Conservation (phyloP, 768 basidiomycete genomes). For the Termitomyces sp. region DNA sequence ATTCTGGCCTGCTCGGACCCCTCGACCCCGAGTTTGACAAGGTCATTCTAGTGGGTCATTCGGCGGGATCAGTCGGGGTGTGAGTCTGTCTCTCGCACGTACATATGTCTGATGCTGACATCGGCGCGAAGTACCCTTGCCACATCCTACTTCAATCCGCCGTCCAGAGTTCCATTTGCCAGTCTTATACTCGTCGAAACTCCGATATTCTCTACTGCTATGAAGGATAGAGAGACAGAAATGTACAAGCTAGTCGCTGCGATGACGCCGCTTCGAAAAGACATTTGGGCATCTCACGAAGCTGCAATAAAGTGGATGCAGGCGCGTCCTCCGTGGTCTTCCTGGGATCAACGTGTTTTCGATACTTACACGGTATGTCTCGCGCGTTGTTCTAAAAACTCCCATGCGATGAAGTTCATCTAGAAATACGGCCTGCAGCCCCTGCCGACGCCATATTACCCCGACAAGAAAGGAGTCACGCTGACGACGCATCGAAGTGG, state of each 20-base stretch:
- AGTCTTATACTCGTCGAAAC: constrained; percentile 26
- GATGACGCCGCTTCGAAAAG: constrained; percentile 22
- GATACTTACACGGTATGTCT: constrained; percentile 22
- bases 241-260: constrained; percentile 24
- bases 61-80: constrained; percentile 29
- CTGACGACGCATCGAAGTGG: constrained; percentile 24
- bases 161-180: constrained; percentile 23
- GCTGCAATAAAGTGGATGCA: constrained; percentile 24
- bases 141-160: constrained; percentile 24
- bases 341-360: constrained; percentile 27
- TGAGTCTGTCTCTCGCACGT: constrained; percentile 10
- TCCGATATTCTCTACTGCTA: constrained; percentile 20
- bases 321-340: constrained; percentile 20
- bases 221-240: constrained; percentile 22
- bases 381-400: neutral
- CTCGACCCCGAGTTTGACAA: constrained; percentile 21
- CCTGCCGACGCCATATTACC: constrained; percentile 27
- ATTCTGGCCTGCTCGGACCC: constrained; percentile 23
- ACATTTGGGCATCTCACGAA: constrained; percentile 24
- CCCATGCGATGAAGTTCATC: neutral
- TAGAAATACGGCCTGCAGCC: constrained; percentile 27
- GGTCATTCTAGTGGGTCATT: constrained; percentile 29
- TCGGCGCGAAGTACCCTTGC: constrained; percentile 15
- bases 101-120: constrained; percentile 2
- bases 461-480: constrained; percentile 24